Conservation (phyloP, 495 filamentous ascomycete genomes). For the Oidiodendron maius region DNA sequence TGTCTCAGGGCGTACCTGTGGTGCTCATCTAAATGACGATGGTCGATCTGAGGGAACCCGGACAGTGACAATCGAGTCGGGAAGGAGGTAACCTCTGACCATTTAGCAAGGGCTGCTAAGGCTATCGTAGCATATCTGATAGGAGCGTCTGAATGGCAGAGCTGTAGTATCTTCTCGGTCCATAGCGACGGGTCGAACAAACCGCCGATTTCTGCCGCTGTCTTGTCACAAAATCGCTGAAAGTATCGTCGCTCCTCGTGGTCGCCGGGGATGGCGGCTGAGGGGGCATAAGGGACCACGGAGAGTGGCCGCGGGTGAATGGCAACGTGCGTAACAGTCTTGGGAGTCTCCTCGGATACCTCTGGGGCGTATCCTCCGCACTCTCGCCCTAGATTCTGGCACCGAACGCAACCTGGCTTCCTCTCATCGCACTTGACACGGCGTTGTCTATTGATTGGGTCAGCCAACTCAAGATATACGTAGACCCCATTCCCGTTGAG, state of each 20-base stretch:
- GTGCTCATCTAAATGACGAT: slow-evolving; percentile 22
- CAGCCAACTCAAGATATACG: no score
- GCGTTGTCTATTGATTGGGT: slow-evolving; percentile 26
- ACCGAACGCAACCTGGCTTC: slow-evolving; percentile 48
- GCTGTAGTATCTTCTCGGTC: slow-evolving; percentile 51
- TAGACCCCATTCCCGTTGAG: no score
- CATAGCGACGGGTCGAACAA: slow-evolving; percentile 58
- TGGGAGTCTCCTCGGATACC: slow-evolving; percentile 14
- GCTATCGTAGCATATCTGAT: slow-evolving; percentile 64
- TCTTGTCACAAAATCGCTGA: slow-evolving; percentile 53
- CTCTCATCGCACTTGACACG: slow-evolving; percentile 56
- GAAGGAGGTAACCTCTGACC: slow-evolving; percentile 23
- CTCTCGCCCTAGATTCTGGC: slow-evolving; percentile 42
- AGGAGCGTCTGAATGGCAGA: slow-evolving; percentile 52
- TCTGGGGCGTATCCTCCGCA: slow-evolving; percentile 48
- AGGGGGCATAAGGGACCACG: slow-evolving; percentile 18
- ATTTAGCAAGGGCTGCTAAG: slow-evolving; percentile 57
- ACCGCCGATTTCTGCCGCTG: slow-evolving; percentile 51
- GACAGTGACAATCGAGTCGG: slow-evolving; percentile 21
- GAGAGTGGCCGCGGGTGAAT: slow-evolving; percentile 23
- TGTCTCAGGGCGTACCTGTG: slow-evolving; percentile 21
- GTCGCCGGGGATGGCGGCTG: slow-evolving; percentile 19
- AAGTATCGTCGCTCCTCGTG: slow-evolving; percentile 50
- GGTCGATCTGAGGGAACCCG: slow-evolving; percentile 22
- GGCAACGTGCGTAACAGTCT: slow-evolving; percentile 18